A percentile compares a stretch with the other conserved stretches of the same genome.
Conservation (phyloP, 176 grass and related monocot species). For the Bromus sterilis region DNA sequence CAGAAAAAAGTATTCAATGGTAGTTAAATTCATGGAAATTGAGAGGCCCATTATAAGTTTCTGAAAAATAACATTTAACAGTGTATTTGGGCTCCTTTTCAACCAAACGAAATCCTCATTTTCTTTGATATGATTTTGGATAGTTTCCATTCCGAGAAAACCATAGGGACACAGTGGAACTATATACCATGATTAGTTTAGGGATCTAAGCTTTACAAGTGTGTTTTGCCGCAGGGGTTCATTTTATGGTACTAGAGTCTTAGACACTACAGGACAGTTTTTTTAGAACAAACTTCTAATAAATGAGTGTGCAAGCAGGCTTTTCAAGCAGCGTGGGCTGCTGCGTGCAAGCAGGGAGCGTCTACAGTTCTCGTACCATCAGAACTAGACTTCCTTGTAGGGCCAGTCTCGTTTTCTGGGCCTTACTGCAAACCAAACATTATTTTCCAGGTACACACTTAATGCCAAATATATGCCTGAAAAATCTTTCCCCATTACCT, state of each 20-base stretch:
- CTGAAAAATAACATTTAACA: background rate
- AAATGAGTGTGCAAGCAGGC: constrained; percentile 42
- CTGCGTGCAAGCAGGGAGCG: constrained; percentile 73
- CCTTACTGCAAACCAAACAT: constrained; percentile 92
- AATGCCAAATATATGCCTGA: background rate
- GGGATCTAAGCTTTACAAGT: constrained; percentile 7
- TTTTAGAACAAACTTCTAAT: constrained; percentile 10
- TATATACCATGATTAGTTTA: background rate
- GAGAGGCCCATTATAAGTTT: background rate
- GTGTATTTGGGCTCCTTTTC: background rate
- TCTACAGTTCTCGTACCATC: constrained; percentile 70
- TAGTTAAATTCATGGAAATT: background rate
- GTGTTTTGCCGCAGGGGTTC: background rate
- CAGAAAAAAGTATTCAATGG: background rate
- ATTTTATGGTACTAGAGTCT: background rate
- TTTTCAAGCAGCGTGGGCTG: constrained; percentile 86
- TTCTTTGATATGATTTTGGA: background rate
- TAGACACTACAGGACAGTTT: background rate
- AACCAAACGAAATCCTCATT: background rate
- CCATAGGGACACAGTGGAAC: constrained; percentile 4
- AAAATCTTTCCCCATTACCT: background rate
- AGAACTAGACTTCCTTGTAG: constrained; percentile 74
- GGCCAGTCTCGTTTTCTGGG: constrained; percentile 91
- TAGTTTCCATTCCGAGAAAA: background rate
- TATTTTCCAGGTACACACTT: constrained; percentile 73